A percentile compares a stretch with the other conserved stretches of the same genome.
phyloP scores from a whole-genome alignment of 345 rosid species.

The Euclidium syriacum region DNA sequence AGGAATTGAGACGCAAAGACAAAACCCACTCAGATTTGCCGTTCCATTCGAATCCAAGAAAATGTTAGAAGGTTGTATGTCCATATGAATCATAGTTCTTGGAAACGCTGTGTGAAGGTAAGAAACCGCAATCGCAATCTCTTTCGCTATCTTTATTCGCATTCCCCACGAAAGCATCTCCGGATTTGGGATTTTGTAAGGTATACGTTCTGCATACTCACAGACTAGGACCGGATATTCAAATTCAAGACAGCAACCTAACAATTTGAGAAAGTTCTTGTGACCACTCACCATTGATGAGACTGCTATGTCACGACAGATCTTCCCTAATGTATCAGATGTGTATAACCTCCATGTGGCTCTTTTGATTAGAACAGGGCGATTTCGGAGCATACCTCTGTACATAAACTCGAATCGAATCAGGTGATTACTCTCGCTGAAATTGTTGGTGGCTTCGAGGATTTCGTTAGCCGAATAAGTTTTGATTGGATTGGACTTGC shows the following conservation, averaged over 20 bases:
- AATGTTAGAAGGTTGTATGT: constrained; percentile 22
- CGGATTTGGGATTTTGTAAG: background rate
- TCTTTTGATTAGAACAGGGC: constrained; percentile 26
- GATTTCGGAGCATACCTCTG: constrained; percentile 22
- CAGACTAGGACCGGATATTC: constrained; percentile 25
- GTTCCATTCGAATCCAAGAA: constrained; percentile 19
- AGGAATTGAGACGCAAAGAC: constrained; percentile 13
- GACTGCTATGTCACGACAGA: constrained; percentile 21
- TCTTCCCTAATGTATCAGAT: constrained; percentile 18
- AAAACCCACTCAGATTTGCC: constrained; percentile 26
- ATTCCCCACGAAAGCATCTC: background rate
- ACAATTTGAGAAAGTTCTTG: constrained; percentile 20
- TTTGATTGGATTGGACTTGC: constrained; percentile 23
- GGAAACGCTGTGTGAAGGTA: constrained; percentile 23
- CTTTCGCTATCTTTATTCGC: constrained; percentile 12
- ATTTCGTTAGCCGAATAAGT: constrained; percentile 15
- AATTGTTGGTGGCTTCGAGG: constrained; percentile 20
- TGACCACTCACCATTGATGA: constrained; percentile 31
- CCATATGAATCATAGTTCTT: constrained; percentile 22
- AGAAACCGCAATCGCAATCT: constrained; percentile 25
- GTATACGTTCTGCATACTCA: constrained; percentile 29
- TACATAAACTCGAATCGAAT: constrained; percentile 21
- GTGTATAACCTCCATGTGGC: background rate
- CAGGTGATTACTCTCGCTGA: constrained; percentile 10
- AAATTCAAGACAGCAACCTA: constrained; percentile 27